phyloP scores from a whole-genome alignment of 169 alveolate genomes.

The Plasmodium vinckei region DNA sequence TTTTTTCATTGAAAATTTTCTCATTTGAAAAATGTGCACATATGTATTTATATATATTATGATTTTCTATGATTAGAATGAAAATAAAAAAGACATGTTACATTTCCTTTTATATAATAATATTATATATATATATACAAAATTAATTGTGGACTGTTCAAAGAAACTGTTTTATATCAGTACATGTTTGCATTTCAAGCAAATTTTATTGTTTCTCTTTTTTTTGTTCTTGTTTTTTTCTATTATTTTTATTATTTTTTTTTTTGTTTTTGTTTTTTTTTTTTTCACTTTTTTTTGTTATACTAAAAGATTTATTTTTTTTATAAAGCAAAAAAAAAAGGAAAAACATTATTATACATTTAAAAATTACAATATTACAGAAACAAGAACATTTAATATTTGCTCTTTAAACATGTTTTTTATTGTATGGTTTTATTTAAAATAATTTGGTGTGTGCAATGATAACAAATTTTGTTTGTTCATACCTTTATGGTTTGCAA shows the following conservation, averaged over 20 bases:
- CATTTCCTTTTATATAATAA: too few species aligned
- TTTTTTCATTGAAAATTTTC: slow-evolving; percentile 27
- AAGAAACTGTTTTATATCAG: slow-evolving; percentile 6
- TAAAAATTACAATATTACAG: neutral
- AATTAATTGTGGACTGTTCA: slow-evolving; percentile 2
- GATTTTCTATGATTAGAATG: too few species aligned
- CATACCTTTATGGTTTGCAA: too few species aligned
- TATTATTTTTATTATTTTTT: slow-evolving; percentile 4
- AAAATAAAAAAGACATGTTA: too few species aligned
- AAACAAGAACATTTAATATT: neutral
- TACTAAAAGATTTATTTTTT: neutral
- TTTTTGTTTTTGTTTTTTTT: slow-evolving; percentile 7
- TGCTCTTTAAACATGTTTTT: neutral
- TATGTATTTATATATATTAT: slow-evolving; percentile 6
- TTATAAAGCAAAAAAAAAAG: neutral
- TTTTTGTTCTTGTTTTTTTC: neutral
- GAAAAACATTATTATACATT: neutral
- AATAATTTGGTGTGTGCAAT: neutral
- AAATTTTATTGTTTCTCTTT: neutral
- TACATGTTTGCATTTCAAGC: slow-evolving; percentile 1
- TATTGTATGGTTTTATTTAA: neutral
- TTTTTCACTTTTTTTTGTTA: slow-evolving; percentile 8
- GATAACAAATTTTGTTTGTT: too few species aligned
- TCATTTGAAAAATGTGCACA: slow-evolving; percentile 17
- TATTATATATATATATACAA: too few species aligned